Percentiles rank a stretch among this genome's conserved stretches.
Evolutionary conservation across 139 green algal genomes (phyloP).

Genomic region (Klebsormidium nitens): DNA sequence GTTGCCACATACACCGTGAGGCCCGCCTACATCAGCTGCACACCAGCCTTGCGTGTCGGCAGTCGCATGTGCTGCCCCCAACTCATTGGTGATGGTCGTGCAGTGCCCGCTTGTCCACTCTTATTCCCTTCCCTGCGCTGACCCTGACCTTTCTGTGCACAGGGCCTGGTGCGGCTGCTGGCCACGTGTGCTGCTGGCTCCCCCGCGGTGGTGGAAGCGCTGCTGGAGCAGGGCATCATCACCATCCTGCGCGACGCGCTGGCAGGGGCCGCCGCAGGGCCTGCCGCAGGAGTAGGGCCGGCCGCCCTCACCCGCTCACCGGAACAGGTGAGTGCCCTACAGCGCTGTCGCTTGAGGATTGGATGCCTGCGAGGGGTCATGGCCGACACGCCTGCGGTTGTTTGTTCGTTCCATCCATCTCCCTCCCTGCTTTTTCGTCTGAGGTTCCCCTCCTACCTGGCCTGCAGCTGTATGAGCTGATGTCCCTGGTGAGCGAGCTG

Average conservation of each 20-base stretch:
- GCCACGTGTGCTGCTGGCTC: constrained; percentile 26
- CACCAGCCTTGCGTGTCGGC: too few species aligned
- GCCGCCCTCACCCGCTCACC: constrained; percentile 11
- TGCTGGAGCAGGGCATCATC: constrained; percentile 33
- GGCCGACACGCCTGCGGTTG: too few species aligned
- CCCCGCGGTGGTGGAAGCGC: neutral
- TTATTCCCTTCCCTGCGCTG: neutral
- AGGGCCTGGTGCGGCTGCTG: constrained; percentile 37
- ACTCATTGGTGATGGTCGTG: neutral
- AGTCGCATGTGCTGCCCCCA: too few species aligned
- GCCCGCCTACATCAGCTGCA: too few species aligned
- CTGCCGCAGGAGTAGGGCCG: constrained; percentile 5
- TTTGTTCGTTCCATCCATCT: neutral
- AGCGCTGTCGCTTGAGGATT: neutral
- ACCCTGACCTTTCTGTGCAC: constrained; percentile 6
- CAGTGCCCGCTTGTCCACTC: neutral
- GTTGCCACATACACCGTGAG: constrained; percentile 26
- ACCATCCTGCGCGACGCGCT: constrained; percentile 22
- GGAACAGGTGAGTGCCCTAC: constrained; percentile 15
- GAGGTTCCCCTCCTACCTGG: neutral
- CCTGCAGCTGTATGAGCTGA: constrained; percentile 77
- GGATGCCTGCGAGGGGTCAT: too few species aligned
- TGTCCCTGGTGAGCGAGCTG: constrained; percentile 64
- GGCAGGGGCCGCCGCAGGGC: neutral
- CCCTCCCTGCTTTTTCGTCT: neutral